Evolutionary conservation across 2,329 filamentous ascomycete species (phyloP).

Genomic region (Colletotrichum cordylinicola): DNA sequence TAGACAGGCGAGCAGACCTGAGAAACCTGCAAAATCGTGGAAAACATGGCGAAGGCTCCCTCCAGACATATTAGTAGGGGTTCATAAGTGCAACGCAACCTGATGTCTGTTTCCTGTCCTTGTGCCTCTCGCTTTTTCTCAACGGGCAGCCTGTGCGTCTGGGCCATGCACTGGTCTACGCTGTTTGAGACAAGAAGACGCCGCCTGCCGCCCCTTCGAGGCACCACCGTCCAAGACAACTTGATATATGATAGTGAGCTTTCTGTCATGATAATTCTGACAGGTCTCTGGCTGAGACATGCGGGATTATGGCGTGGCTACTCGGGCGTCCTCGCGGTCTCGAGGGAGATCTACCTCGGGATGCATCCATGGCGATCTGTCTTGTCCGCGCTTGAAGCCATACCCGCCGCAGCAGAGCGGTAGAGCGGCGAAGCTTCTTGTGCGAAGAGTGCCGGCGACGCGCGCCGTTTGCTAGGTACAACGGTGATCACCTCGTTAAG

Average conservation of each 20-base stretch:
- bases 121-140: not conserved
- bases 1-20: not conserved
- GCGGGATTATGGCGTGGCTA: not conserved
- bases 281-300: conserved; percentile 1
- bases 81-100: not conserved
- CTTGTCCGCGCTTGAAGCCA: not conserved
- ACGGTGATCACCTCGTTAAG: not conserved
- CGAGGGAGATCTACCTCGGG: conserved; percentile 1
- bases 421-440: not conserved
- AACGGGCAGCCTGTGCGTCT: not conserved
- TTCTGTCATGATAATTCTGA: not conserved
- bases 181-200: not conserved
- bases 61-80: not conserved
- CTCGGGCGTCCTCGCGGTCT: not conserved
- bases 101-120: not conserved
- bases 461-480: not conserved
- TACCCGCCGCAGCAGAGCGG: not conserved
- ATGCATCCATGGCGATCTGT: not conserved
- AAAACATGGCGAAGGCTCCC: not conserved
- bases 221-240: not conserved
- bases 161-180: not conserved
- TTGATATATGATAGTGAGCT: not conserved
- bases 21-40: not conserved
- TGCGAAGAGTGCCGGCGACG: not conserved
- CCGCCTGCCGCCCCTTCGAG: not conserved